phyloP scores from a whole-genome alignment of 2,329 filamentous ascomycete genomes.

The Beauveria australis region DNA sequence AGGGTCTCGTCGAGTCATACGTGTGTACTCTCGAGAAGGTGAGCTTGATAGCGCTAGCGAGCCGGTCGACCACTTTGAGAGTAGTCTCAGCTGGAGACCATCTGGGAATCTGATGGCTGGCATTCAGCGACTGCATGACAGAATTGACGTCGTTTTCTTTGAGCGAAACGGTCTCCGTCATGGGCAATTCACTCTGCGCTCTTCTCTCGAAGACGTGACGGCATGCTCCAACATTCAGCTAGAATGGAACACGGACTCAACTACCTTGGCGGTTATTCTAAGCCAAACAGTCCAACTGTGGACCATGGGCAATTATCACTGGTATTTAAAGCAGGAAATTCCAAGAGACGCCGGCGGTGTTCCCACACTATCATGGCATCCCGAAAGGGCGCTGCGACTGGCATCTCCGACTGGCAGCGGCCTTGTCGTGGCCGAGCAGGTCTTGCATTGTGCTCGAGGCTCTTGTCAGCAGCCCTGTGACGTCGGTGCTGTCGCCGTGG shows the following conservation, averaged over 20 bases:
- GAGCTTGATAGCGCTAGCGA: conserved; percentile 89
- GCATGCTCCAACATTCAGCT: conserved; percentile 55
- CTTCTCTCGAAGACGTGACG: conserved; percentile 46
- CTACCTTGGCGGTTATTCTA: conserved; percentile 75
- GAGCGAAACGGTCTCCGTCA: conserved; percentile 97
- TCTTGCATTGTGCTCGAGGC: conserved; percentile 60
- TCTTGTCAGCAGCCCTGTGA: conserved; percentile 65
- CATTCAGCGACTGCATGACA: conserved; percentile 61
- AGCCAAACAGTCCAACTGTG: conserved; percentile 76
- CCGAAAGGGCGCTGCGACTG: conserved; percentile 70
- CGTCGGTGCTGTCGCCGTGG: conserved; percentile 69
- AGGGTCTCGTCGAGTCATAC: conserved; percentile 65
- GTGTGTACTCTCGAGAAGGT: conserved; percentile 86
- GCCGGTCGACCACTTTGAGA: conserved; percentile 86
- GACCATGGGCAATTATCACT: conserved; percentile 97
- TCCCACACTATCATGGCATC: conserved; percentile 61
- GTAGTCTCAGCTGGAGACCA: conserved; percentile 82
- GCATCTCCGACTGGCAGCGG: conserved; percentile 43
- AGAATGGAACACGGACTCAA: conserved; percentile 88
- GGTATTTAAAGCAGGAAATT: conserved; percentile 93
- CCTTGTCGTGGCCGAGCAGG: conserved; percentile 56
- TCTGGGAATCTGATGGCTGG: conserved; percentile 85
- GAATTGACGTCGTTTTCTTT: conserved; percentile 85
- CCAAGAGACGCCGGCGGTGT: conserved; percentile 27
- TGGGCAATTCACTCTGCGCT: conserved; percentile 79